Evolutionary conservation across 495 filamentous ascomycete species (phyloP).

Genomic region (Penicillium malachiteum): DNA sequence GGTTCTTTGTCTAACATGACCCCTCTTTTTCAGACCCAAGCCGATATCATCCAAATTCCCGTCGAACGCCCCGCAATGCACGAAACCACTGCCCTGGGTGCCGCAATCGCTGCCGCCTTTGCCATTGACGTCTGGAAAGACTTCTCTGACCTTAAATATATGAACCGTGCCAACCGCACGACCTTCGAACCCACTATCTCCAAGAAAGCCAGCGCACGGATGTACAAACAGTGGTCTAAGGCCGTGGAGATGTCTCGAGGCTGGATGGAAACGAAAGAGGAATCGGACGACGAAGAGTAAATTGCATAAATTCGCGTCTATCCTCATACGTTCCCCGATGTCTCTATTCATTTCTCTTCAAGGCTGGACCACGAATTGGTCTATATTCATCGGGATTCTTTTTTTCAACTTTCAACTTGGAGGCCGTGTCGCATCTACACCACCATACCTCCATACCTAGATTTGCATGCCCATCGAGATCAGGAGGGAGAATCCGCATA

Average conservation of each 20-base stretch:
- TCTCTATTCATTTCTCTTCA: constrained; percentile 6
- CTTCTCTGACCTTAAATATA: constrained; percentile 73
- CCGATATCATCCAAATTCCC: constrained; percentile 84
- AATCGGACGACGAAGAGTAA: constrained; percentile 37
- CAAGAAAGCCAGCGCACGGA: constrained; percentile 55
- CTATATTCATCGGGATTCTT: constrained; percentile 1
- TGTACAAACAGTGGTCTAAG: constrained; percentile 80
- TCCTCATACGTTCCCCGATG: constrained; percentile 1
- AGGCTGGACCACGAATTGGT: constrained; percentile 14
- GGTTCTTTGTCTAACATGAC: constrained; percentile 11
- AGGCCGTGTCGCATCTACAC: neutral
- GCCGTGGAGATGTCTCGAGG: constrained; percentile 90
- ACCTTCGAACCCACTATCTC: constrained; percentile 70
- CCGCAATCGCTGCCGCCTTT: constrained; percentile 92
- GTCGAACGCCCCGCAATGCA: constrained; percentile 89
- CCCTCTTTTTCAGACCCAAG: constrained; percentile 67
- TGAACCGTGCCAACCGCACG: constrained; percentile 72
- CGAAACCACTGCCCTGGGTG: constrained; percentile 89
- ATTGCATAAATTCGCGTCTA: constrained; percentile 1
- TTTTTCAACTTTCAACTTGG: neutral
- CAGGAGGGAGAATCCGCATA: constrained; percentile 5
- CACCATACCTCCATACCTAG: neutral
- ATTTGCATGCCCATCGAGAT: neutral
- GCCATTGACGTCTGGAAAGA: constrained; percentile 80
- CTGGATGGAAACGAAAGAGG: constrained; percentile 58